Evolutionary conservation across 106 monocot species (phyloP).

Genomic region (Phalaenopsis aphrodite): DNA sequence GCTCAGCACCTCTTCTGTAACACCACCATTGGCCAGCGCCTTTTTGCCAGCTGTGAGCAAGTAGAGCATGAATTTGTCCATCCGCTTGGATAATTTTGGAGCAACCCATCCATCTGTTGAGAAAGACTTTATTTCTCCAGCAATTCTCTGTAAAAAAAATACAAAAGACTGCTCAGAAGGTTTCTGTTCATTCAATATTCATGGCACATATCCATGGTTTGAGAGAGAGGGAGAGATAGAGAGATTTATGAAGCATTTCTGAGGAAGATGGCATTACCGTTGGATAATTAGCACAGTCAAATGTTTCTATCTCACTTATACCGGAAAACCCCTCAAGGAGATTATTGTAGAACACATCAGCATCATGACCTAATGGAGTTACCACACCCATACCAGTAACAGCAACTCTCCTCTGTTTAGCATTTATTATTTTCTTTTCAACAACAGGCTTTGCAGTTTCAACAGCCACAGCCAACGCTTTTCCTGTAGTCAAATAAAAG

Average conservation of each 20-base stretch:
- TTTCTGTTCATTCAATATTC: neutral
- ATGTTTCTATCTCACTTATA: slow-evolving; percentile 75
- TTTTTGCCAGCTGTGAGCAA: slow-evolving; percentile 63
- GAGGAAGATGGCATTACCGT: slow-evolving; percentile 31
- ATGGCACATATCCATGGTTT: neutral
- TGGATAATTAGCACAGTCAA: slow-evolving; percentile 76
- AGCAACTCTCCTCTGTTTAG: slow-evolving; percentile 70
- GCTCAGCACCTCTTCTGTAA: slow-evolving; percentile 40
- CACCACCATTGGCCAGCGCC: slow-evolving; percentile 50
- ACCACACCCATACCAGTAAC: slow-evolving; percentile 98
- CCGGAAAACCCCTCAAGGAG: slow-evolving; percentile 48
- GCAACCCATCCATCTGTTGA: slow-evolving; percentile 67
- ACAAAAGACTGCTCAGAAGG: neutral
- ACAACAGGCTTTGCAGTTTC: slow-evolving; percentile 40
- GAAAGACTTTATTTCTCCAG: slow-evolving; percentile 67
- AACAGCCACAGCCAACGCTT: slow-evolving; percentile 57
- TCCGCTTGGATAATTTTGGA: slow-evolving; percentile 57
- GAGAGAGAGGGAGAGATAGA: neutral
- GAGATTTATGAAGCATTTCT: neutral
- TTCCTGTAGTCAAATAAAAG: slow-evolving; percentile 27
- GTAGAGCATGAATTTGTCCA: slow-evolving; percentile 78
- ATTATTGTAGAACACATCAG: slow-evolving; percentile 54
- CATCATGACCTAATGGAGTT: slow-evolving; percentile 83
- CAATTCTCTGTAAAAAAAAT: slow-evolving; percentile 45
- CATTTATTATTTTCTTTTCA: slow-evolving; percentile 47